These are phyloP conservation scores for Besnoitia besnoiti DNA, from an alignment of 169 alveolate genomes.

Conservation along the genomic window DNA sequence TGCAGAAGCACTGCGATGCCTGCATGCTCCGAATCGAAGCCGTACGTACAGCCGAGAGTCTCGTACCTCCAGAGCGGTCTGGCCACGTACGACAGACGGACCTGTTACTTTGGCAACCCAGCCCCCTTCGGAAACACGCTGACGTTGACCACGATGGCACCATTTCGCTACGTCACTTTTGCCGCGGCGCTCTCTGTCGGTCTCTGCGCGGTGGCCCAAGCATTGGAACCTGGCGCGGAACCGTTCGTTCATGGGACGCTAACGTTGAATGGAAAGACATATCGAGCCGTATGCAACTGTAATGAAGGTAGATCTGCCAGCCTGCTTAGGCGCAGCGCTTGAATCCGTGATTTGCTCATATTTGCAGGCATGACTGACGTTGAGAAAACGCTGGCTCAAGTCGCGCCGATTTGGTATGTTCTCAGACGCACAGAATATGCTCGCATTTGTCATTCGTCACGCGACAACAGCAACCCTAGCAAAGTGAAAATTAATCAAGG, in stretches of 20 bases:
- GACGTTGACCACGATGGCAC: background rate
- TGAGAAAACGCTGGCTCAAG: slow-evolving; percentile 46
- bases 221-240: slow-evolving; percentile 20
- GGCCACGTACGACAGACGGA: background rate
- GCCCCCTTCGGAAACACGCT: background rate
- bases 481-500: slow-evolving; percentile 61
- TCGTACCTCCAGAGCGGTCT: too few relatives aligned
- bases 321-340: background rate
- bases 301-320: slow-evolving; percentile 35
- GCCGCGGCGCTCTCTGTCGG: background rate
- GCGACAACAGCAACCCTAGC: slow-evolving; percentile 54
- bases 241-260: slow-evolving; percentile 60
- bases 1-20: too few relatives aligned
- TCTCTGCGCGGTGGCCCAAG: background rate
- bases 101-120: background rate
- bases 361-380: slow-evolving; percentile 50
- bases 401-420: slow-evolving; percentile 57
- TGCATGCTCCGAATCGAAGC: too few relatives aligned
- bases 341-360: background rate
- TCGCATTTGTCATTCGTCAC: background rate
- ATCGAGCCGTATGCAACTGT: slow-evolving; percentile 67
- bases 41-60: too few relatives aligned
- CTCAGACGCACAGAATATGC: background rate
- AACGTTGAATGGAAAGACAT: slow-evolving; percentile 56
- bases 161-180: background rate